Evolutionary conservation across 345 rosid genomes (phyloP).

Genomic region (Lepidium sativum): DNA sequence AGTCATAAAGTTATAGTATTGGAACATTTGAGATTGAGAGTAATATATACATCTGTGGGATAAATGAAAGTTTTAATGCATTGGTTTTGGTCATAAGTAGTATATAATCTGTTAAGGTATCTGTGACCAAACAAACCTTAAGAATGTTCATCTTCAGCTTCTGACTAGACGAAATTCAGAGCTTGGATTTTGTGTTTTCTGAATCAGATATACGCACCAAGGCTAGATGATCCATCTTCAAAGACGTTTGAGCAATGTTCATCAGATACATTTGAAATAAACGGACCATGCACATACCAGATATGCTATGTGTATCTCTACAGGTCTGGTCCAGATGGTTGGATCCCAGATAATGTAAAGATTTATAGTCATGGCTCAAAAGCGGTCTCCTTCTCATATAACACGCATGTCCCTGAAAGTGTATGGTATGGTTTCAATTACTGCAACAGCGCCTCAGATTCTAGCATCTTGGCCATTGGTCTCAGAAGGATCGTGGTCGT

Average conservation of each 20-base stretch:
- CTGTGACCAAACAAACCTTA: background rate
- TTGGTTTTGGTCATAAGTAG: background rate
- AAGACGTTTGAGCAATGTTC: conserved; percentile 71
- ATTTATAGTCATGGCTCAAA: conserved; percentile 36
- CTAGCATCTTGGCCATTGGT: conserved; percentile 23
- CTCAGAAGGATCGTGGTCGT: conserved; percentile 8
- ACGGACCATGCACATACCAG: conserved; percentile 68
- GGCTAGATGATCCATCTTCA: conserved; percentile 60
- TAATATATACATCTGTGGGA: background rate
- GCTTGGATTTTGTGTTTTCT: background rate
- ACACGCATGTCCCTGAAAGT: conserved; percentile 47
- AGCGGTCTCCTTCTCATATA: conserved; percentile 46
- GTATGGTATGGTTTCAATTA: conserved; percentile 75
- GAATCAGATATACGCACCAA: conserved; percentile 61
- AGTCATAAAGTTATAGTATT: background rate
- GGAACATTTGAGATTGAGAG: background rate
- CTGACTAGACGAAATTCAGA: background rate
- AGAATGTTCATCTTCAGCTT: background rate
- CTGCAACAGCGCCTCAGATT: conserved; percentile 43
- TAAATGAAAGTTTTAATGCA: background rate
- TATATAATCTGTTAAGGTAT: background rate
- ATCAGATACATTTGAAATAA: conserved; percentile 56
- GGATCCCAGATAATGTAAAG: conserved; percentile 62
- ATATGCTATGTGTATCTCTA: conserved; percentile 77
- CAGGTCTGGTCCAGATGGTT: conserved; percentile 72